Evolutionary conservation across 495 filamentous ascomycete species (phyloP), one percentile per base, ranked within the genome.

Genomic region (Lasiosphaeria miniovina): DNA sequence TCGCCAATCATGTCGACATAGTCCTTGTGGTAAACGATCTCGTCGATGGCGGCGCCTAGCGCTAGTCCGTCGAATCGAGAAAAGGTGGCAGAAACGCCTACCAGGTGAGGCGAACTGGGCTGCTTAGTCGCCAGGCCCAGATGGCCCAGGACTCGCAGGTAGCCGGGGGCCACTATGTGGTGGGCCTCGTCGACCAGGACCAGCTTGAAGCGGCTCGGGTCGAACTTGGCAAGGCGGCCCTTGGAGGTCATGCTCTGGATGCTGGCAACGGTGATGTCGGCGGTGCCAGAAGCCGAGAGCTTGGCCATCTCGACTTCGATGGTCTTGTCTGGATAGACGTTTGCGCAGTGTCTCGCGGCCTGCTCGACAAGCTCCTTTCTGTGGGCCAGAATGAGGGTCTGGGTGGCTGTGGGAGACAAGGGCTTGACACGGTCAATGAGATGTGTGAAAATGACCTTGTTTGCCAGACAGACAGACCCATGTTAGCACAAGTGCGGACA

Each of bases 141-240:
- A 72, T 99, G 82, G 3, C 78, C 74, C 57, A 99, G 72, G 3
- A 83, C 81, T 35, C 76, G 80, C 60, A 93, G 76, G 68, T 97
- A 99, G 38, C 83, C 82, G 7, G 82, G 77, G 5, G 93, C 89
- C 36, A 96, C 93, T 52, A 98, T 96, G 73, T 98, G 94, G 74
- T 99, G 94, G n/a, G 91, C 93, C 70, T 99, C 94, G 65, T 99
- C 94, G 6, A 99, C 93, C 12, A 99, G 80, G 3, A 99, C 74
- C 0, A 99, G 83, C 70, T 99, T 99, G 79, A 93, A 97, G 24
- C 74, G 73, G 2, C 60, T 71, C 0, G 92, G 89, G 59, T 96
- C 85, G 65, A 91, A 98, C 63, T 96, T 97, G 36, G 65, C 52
- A 12, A 97, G 80, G 34, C 94, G 82, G 50, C 91, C 85, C 14